Percentiles rank a stretch among this genome's conserved stretches.
Evolutionary conservation across 2,329 filamentous ascomycete species (phyloP).

Genomic region (Xylariaceae sp.): DNA sequence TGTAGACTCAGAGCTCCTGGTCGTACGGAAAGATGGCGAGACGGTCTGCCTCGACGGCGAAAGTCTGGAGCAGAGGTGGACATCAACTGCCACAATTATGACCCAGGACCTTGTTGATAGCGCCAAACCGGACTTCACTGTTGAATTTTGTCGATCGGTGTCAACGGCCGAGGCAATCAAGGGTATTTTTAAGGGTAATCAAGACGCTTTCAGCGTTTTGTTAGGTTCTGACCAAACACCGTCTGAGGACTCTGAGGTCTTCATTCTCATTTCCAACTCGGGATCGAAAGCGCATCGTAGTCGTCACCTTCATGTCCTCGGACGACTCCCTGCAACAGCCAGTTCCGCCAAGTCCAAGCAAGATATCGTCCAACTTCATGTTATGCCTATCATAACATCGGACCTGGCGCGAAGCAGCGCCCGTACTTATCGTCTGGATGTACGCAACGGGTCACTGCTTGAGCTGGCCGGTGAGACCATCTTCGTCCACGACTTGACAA

Average conservation of each 20-base stretch:
- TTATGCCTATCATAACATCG: conserved; percentile 20
- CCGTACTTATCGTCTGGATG: conserved; percentile 53
- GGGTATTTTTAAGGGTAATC: conserved; percentile 52
- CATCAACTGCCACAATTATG: conserved; percentile 39
- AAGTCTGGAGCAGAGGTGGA: conserved; percentile 45
- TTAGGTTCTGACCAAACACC: conserved; percentile 43
- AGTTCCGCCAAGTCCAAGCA: conserved; percentile 11
- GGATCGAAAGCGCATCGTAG: conserved; percentile 24
- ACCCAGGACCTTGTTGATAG: conserved; percentile 38
- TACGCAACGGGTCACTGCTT: conserved; percentile 60
- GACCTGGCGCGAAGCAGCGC: conserved; percentile 4
- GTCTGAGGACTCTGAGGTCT: conserved; percentile 47
- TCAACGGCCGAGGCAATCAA: conserved; percentile 47
- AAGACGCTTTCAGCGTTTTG: conserved; percentile 50
- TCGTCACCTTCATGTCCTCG: conserved; percentile 29
- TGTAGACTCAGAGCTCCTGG: conserved; percentile 42
- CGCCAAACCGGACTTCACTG: conserved; percentile 34
- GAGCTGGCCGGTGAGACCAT: conserved; percentile 53
- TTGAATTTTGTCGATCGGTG: conserved; percentile 48
- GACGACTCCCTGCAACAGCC: conserved; percentile 19
- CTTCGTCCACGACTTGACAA: conserved; percentile 60
- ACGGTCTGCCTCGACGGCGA: conserved; percentile 59
- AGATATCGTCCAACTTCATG: conserved; percentile 27
- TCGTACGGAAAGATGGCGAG: conserved; percentile 58
- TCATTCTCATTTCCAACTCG: conserved; percentile 47